Conservation (phyloP, 345 rosid genomes). For the Moricandia arvensis region DNA sequence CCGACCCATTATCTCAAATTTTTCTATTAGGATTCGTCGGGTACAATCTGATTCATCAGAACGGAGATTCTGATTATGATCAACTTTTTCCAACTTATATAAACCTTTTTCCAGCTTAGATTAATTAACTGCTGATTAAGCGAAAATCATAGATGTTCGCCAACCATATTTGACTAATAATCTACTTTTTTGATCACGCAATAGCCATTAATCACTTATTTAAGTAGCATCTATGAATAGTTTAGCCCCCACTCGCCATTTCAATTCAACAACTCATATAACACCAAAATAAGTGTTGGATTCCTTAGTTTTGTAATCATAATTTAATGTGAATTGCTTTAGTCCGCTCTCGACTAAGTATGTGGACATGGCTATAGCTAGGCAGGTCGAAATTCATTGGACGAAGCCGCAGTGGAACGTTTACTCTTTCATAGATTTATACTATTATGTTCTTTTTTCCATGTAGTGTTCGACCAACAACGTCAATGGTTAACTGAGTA, state of each 20-base stretch:
- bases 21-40: background rate
- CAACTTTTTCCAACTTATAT: conserved; percentile 19
- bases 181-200: conserved; percentile 34
- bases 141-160: conserved; percentile 34
- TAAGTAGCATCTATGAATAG: conserved; percentile 25
- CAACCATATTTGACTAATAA: conserved; percentile 66
- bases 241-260: conserved; percentile 47
- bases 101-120: background rate
- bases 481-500: background rate
- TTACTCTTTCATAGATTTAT: background rate
- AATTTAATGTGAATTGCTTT: background rate
- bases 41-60: conserved; percentile 24
- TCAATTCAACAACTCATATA: conserved; percentile 30
- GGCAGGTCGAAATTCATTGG: background rate
- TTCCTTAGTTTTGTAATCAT: background rate
- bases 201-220: conserved; percentile 10
- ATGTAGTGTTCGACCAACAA: background rate
- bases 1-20: background rate
- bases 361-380: background rate
- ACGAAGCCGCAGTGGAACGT: background rate
- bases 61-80: conserved; percentile 28
- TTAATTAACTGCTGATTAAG: background rate
- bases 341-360: background rate
- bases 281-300: conserved; percentile 28
- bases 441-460: background rate